Evolutionary conservation across 2,329 filamentous ascomycete genomes (phyloP), one percentile per base, ranked within the genome.

Genomic region (Leptodontidium sp.): DNA sequence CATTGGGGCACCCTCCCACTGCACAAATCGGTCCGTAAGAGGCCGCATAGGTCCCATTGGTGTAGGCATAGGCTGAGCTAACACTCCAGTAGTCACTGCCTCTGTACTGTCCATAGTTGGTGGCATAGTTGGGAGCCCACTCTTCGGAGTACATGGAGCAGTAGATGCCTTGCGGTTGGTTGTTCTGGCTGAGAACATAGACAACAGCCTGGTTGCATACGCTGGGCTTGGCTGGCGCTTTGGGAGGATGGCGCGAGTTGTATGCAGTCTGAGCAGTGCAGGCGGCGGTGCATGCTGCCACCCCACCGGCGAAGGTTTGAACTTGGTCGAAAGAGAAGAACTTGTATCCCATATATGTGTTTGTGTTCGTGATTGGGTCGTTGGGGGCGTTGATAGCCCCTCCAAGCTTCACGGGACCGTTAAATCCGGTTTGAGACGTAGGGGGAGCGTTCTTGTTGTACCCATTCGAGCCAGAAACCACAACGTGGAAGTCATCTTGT

Each of bases 401-500:
- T 21, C 72, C 71, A 24, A 80, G 74, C 61, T 72, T 70, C 4
- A 69, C 65, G 1, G 79, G 79, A 38, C 76, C 77, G 14, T 65
- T 75, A 52, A 72, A 74, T 47, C 72, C 78, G 26, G 61, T 21
- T 4, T 71, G 63, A 1, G 76, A 55, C 1, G 65, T 14, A 17
- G 74, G 70, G 1, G 73, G 49, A 17, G 52, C 65, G 3, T 66
- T 72, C 67, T 75, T 78, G 73, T 78, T 78, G 71, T 82, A 81
- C 4, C 81, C 82, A 68, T 84, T 84, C 45, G 79, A 82, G 12
- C 80, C 82, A 29, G 81, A 77, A 53, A 83, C 81, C 35, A 81
- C 78, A 38, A 83, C 79, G 2, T 79, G 70, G 79, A 84, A 78
- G 24, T 73, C 45, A 43, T 71, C 73, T 52, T n/a, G 4, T n/a